These are phyloP conservation scores for Ogataea nonfermentans DNA, from an alignment of 805 yeast species.

Conservation along the genomic window DNA sequence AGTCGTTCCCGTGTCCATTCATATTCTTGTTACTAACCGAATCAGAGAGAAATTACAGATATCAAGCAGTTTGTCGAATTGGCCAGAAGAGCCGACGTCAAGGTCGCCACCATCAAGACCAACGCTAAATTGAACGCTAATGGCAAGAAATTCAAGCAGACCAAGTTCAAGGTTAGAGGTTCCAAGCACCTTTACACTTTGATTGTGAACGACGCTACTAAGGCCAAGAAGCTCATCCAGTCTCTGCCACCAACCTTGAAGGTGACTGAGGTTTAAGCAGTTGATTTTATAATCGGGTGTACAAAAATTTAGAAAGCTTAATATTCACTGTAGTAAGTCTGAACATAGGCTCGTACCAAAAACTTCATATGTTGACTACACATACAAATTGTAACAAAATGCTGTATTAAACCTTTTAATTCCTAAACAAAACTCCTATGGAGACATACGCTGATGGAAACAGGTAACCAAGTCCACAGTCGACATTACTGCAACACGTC, in stretches of 20 bases:
- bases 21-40: conserved; percentile 19
- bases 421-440: conserved; percentile 4
- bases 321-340: too few relatives aligned
- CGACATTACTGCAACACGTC: background rate
- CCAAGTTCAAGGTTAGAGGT: conserved; percentile 99
- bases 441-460: background rate
- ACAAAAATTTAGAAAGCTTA: conserved; percentile 6
- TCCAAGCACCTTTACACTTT: conserved; percentile 91
- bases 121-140: conserved; percentile 77
- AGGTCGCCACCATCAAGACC: conserved; percentile 90
- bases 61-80: conserved; percentile 96
- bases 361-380: too few relatives aligned
- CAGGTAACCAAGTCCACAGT: too few relatives aligned
- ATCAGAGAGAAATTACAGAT: conserved; percentile 76
- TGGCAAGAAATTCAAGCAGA: conserved; percentile 86
- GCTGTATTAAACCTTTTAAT: background rate
- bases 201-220: conserved; percentile 90
- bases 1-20: background rate
- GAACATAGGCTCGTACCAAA: too few relatives aligned
- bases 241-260: conserved; percentile 93
- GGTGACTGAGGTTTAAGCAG: conserved; percentile 44
- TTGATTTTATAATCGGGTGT: conserved; percentile 6
- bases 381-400: too few relatives aligned
- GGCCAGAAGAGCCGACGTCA: conserved; percentile 94
- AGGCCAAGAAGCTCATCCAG: conserved; percentile 97